Conservation (phyloP, 2,329 filamentous ascomycete species). For the Furcasterigmium furcatum region DNA sequence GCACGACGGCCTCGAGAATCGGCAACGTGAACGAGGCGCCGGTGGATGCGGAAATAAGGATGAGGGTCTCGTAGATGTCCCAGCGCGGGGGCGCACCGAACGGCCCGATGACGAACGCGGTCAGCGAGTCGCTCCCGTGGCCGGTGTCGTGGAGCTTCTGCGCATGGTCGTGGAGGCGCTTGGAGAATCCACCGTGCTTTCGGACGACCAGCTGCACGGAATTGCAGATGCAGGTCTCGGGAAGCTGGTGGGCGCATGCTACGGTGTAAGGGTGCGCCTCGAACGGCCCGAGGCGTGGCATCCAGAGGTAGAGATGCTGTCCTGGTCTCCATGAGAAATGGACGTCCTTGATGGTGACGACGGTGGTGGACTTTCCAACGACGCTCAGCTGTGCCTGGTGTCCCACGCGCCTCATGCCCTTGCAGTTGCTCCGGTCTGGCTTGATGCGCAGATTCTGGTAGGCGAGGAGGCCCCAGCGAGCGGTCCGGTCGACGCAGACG, state of each 20-base stretch:
- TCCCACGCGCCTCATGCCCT: conserved; percentile 45
- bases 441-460: conserved; percentile 50
- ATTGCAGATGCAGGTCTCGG: conserved; percentile 52
- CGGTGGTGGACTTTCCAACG: conserved; percentile 48
- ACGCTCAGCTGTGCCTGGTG: conserved; percentile 47
- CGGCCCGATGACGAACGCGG: conserved; percentile 51
- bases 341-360: conserved; percentile 57
- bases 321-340: conserved; percentile 58
- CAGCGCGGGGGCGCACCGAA: conserved; percentile 53
- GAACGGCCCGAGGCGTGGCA: conserved; percentile 48
- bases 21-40: conserved; percentile 59
- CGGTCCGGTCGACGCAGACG: conserved; percentile 59
- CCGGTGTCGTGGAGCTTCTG: conserved; percentile 7
- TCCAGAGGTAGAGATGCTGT: conserved; percentile 60
- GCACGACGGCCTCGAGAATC: conserved; percentile 52
- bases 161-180: conserved; percentile 40
- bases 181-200: conserved; percentile 55
- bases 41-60: conserved; percentile 59
- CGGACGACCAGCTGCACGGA: conserved; percentile 57
- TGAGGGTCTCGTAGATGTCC: conserved; percentile 56
- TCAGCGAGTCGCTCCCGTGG: conserved; percentile 22
- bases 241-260: conserved; percentile 48
- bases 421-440: conserved; percentile 36
- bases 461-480: conserved; percentile 42
- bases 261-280: conserved; percentile 62